A percentile compares a stretch with the other conserved stretches of the same genome.
Evolutionary conservation across 805 yeast species (phyloP).

Genomic region (Candida palmyrensis): DNA sequence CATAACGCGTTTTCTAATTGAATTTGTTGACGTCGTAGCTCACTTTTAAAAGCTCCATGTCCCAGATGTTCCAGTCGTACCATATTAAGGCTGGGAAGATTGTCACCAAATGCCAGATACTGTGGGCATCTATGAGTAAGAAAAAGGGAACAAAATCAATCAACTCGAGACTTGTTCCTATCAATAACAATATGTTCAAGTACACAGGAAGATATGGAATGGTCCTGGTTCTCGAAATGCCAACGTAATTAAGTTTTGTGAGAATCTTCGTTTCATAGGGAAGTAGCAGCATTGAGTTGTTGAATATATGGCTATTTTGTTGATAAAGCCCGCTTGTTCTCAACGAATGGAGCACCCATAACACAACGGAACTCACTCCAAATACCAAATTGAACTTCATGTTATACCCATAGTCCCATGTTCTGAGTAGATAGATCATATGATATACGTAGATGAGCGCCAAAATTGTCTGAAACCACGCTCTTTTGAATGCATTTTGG

Average conservation of each 20-base stretch:
- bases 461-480: constrained; percentile 15
- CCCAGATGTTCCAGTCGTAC: constrained; percentile 57
- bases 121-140: constrained; percentile 67
- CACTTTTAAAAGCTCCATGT: constrained; percentile 27
- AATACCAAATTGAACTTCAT: constrained; percentile 23
- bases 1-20: neutral
- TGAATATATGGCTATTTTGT: constrained; percentile 16
- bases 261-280: constrained; percentile 36
- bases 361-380: constrained; percentile 22
- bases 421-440: constrained; percentile 16
- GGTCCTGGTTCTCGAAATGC: constrained; percentile 17
- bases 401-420: constrained; percentile 40
- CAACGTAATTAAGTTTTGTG: constrained; percentile 23
- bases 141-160: constrained; percentile 30
- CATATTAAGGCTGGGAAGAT: constrained; percentile 73
- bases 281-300: constrained; percentile 31
- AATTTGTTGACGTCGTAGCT: constrained; percentile 6
- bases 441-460: constrained; percentile 19
- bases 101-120: constrained; percentile 90
- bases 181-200: constrained; percentile 27
- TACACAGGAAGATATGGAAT: constrained; percentile 33
- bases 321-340: constrained; percentile 12
- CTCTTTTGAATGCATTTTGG: constrained; percentile 5
- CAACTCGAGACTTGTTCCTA: constrained; percentile 29
- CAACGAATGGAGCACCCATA: constrained; percentile 33